These are phyloP conservation scores for Vitis rotundifolia DNA, from an alignment of 164 flowering plant species.

Conservation along the genomic window DNA sequence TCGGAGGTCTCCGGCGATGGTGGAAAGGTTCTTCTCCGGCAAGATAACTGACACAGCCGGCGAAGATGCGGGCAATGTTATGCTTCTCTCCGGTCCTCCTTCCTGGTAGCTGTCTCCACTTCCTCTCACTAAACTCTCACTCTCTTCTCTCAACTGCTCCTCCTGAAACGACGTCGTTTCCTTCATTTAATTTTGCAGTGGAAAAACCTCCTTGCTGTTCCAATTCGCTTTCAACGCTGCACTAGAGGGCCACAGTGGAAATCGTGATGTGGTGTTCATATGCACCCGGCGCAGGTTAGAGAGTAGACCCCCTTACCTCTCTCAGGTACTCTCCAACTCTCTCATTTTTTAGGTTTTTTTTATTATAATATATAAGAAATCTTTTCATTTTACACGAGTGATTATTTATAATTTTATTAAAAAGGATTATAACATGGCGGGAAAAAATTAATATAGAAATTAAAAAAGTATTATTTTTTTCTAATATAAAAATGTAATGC, in stretches of 20 bases:
- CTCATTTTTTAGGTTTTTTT: no score
- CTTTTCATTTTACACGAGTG: no score
- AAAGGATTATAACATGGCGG: no score
- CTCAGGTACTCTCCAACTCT: constrained; percentile 32
- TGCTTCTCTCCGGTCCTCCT: constrained; percentile 82
- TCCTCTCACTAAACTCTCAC: constrained; percentile 6
- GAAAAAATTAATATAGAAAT: no score
- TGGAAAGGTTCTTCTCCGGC: constrained; percentile 50
- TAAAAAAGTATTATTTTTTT: no score
- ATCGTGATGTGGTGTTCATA: constrained; percentile 52
- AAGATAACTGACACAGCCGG: constrained; percentile 1
- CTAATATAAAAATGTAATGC: no score
- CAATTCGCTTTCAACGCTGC: constrained; percentile 77
- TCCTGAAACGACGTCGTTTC: no score
- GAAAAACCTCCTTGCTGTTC: constrained; percentile 85
- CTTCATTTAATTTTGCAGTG: constrained; percentile 35
- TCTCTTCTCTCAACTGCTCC: neutral
- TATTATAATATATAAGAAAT: no score
- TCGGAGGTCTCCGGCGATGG: constrained; percentile 25
- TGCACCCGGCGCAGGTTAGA: constrained; percentile 66
- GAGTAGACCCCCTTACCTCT: constrained; percentile 72
- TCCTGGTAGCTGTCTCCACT: constrained; percentile 42
- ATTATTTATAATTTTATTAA: no score
- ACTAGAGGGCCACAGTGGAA: constrained; percentile 5
- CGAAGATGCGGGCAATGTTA: constrained; percentile 16